Conservation (phyloP, 495 filamentous ascomycete genomes). For the Neurospora sp. region DNA sequence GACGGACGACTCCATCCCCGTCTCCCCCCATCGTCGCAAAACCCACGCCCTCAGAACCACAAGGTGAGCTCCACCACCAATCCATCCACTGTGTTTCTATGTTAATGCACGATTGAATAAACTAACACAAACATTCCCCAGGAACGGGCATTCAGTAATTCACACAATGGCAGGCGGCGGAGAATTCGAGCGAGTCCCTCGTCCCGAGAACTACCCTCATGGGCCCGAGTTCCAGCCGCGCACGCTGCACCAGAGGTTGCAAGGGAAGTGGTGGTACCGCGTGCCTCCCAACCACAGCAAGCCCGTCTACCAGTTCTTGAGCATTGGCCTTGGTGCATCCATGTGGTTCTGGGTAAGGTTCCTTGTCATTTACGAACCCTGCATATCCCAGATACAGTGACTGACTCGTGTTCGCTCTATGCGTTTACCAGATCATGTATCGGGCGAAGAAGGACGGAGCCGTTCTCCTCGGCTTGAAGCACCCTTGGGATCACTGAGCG, state of each 20-base stretch:
- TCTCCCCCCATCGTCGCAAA: not conserved
- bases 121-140: not conserved
- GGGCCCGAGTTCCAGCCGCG: not conserved
- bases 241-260: not conserved
- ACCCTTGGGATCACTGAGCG: conserved; percentile 90
- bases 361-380: not conserved
- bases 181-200: not conserved
- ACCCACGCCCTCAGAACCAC: not conserved
- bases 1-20: not conserved
- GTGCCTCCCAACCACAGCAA: conserved; percentile 39
- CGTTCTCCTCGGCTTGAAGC: conserved; percentile 84
- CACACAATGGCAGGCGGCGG: not conserved
- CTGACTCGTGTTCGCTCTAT: not conserved
- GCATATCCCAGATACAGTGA: not conserved
- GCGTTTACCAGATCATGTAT: conserved; percentile 66
- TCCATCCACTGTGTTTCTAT: not conserved
- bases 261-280: not conserved
- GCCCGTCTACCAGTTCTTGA: conserved; percentile 71
- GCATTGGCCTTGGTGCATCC: conserved; percentile 77
- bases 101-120: not conserved
- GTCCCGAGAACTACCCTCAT: not conserved
- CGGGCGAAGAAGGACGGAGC: conserved; percentile 86
- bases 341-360: conserved; percentile 98
- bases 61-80: not conserved
- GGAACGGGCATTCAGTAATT: not conserved